Evolutionary conservation across 371 early-diverging fungal genomes (phyloP).

Genomic region (Capniomyces stellatus): DNA sequence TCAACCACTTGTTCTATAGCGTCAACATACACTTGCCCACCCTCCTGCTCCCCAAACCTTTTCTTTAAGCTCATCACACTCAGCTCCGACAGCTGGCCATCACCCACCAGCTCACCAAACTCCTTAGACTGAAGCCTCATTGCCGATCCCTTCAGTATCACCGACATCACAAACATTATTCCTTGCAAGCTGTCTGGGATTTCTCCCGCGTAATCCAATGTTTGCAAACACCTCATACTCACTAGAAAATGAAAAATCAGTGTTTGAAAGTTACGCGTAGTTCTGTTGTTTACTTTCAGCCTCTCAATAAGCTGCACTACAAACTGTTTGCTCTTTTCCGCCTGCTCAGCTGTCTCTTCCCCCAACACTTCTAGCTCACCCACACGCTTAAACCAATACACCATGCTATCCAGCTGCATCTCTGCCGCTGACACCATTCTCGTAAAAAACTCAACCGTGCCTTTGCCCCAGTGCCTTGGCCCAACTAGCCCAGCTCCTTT

Average conservation of each 20-base stretch:
- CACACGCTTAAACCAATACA: too few species aligned
- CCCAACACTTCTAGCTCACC: too few species aligned
- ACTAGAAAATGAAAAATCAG: not conserved
- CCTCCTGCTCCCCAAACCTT: not conserved
- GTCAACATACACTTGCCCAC: not conserved
- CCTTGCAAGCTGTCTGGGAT: not conserved
- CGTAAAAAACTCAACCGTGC: too few species aligned
- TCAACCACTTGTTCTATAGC: not conserved
- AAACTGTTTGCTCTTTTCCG: too few species aligned
- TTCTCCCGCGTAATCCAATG: not conserved
- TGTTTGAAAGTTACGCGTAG: not conserved
- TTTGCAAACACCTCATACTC: not conserved
- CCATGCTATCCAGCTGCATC: too few species aligned
- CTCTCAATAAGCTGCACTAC: not conserved
- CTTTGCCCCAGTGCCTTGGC: too few species aligned
- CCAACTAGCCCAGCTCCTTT: too few species aligned
- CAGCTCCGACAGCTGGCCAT: not conserved
- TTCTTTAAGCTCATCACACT: not conserved
- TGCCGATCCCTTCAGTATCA: not conserved
- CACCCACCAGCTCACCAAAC: not conserved
- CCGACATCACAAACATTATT: not conserved
- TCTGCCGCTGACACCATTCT: too few species aligned
- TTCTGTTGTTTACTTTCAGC: not conserved
- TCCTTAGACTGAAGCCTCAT: not conserved
- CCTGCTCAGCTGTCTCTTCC: too few species aligned